phyloP scores from a whole-genome alignment of 495 filamentous ascomycete genomes.

The Xylaria nigripes region DNA sequence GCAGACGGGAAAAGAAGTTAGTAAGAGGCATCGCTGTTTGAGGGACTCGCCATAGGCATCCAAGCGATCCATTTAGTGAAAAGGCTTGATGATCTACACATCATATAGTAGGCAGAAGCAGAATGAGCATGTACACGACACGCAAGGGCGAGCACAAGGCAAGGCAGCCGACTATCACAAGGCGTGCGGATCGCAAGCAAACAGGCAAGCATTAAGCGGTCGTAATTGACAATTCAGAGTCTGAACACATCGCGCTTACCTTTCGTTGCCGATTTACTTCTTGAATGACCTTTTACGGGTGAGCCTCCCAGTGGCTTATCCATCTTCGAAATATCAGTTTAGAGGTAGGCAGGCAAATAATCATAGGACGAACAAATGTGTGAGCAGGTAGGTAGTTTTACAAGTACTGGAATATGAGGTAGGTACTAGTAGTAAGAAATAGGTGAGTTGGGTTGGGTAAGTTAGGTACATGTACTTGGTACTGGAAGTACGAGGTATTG shows the following conservation, averaged over 20 bases:
- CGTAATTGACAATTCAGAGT: neutral
- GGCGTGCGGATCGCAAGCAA: too few species aligned
- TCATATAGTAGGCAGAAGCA: neutral
- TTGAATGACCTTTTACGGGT: constrained; percentile 26
- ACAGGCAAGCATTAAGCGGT: too few species aligned
- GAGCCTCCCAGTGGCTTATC: constrained; percentile 20
- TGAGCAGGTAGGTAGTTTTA: too few species aligned
- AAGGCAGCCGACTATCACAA: neutral
- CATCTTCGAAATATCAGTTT: constrained; percentile 19
- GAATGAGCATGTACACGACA: neutral
- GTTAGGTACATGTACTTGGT: too few species aligned
- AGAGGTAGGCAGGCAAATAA: neutral
- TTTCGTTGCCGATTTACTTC: constrained; percentile 35
- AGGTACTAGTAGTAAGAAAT: neutral
- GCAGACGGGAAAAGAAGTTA: constrained; percentile 17
- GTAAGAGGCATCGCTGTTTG: constrained; percentile 14
- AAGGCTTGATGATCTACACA: neutral
- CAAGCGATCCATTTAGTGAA: neutral
- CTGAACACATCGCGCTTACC: constrained; percentile 19
- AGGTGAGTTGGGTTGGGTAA: neutral
- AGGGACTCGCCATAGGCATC: neutral
- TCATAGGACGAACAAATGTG: neutral
- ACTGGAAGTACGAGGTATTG: too few species aligned
- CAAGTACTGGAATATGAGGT: too few species aligned
- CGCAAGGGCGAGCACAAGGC: neutral